Percentiles rank a stretch among this genome's conserved stretches.
Conservation (phyloP, 345 rosid species). For the Theobroma cacao region DNA sequence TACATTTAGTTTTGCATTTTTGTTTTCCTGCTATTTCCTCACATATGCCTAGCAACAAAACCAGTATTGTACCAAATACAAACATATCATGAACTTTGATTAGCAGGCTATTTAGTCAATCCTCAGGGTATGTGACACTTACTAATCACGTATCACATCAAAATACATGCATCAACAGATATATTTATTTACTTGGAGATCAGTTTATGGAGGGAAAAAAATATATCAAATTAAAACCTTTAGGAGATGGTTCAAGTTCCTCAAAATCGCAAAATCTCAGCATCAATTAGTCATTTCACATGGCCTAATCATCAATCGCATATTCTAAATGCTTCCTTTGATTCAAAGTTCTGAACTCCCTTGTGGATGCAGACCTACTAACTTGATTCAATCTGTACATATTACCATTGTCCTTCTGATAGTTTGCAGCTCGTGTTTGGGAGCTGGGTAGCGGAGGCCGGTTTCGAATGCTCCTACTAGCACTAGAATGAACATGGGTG, state of each 20-base stretch:
- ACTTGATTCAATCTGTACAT: slow-evolving; percentile 37
- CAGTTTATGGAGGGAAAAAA: neutral
- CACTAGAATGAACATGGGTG: slow-evolving; percentile 15
- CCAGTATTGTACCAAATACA: no score
- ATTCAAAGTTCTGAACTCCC: slow-evolving; percentile 42
- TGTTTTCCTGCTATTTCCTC: no score
- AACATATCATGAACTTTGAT: neutral
- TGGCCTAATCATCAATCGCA: slow-evolving; percentile 31
- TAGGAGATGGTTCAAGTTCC: neutral
- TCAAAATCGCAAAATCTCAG: neutral
- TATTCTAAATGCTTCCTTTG: slow-evolving; percentile 34
- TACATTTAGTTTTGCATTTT: no score
- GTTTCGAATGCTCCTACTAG: slow-evolving; percentile 21
- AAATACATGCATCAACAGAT: neutral
- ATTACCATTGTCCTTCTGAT: slow-evolving; percentile 17
- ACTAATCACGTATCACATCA: neutral
- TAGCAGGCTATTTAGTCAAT: neutral
- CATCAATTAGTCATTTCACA: neutral
- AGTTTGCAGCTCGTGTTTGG: slow-evolving; percentile 18
- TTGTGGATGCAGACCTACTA: slow-evolving; percentile 45
- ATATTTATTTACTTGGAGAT: neutral
- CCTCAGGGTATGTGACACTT: neutral
- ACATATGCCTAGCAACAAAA: no score
- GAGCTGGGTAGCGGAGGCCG: slow-evolving; percentile 40
- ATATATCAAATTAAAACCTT: neutral